These are phyloP conservation scores for Fusarium coicis DNA, from an alignment of 2,329 filamentous ascomycete genomes.

Conservation along the genomic window DNA sequence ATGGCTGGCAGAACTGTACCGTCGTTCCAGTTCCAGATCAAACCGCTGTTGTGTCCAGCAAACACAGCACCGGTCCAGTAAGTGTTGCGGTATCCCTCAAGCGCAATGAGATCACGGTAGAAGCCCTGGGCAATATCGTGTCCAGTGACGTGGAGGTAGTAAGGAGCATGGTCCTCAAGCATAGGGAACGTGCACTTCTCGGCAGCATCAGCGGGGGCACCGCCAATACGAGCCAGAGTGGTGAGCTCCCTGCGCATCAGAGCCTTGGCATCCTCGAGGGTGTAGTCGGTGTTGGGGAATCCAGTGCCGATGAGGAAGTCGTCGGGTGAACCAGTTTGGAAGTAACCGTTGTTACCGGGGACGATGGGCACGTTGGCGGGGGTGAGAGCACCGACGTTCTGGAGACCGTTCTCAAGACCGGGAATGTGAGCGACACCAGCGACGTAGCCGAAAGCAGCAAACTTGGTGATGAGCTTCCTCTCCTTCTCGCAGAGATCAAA, in stretches of 20 bases:
- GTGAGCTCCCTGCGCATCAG: constrained; percentile 18
- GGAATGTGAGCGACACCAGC: constrained; percentile 22
- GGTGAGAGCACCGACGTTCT: constrained; percentile 28
- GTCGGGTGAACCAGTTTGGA: neutral
- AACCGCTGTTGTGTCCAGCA: constrained; percentile 34
- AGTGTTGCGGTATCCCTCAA: constrained; percentile 28
- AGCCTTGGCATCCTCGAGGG: neutral
- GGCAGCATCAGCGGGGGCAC: neutral
- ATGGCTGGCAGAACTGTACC: constrained; percentile 20
- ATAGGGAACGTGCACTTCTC: constrained; percentile 12
- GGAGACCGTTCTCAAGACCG: constrained; percentile 4
- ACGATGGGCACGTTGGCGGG: constrained; percentile 1
- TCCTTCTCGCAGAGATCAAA: constrained; percentile 15
- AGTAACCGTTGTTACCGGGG: constrained; percentile 18
- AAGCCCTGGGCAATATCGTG: constrained; percentile 14
- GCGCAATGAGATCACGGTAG: constrained; percentile 12
- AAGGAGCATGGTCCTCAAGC: constrained; percentile 23
- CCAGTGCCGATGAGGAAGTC: constrained; percentile 9
- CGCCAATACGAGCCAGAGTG: constrained; percentile 5
- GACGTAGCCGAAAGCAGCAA: constrained; percentile 21
- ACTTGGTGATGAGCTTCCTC: constrained; percentile 21
- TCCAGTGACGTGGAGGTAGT: constrained; percentile 14
- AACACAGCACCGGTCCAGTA: constrained; percentile 39
- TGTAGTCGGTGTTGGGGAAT: constrained; percentile 10
- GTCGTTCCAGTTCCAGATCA: constrained; percentile 39